phyloP scores from a whole-genome alignment of 805 yeast species.

The Starmerella riodocensis region DNA sequence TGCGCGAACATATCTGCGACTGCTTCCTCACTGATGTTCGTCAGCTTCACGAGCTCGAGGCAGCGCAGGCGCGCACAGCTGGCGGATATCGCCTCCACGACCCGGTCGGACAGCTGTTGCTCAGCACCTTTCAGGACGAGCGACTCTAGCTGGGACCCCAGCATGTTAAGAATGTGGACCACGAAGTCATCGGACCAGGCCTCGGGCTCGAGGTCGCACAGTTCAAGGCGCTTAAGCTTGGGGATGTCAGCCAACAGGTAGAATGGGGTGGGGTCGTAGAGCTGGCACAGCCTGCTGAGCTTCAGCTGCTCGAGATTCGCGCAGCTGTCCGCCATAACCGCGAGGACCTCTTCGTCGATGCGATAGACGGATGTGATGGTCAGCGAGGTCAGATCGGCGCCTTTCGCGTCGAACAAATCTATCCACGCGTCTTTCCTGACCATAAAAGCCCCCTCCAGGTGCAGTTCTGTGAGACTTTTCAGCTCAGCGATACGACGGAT shows the following conservation, averaged over 20 bases:
- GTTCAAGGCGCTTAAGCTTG: conserved; percentile 43
- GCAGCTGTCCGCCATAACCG: conserved; percentile 48
- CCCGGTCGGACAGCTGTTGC: conserved; percentile 36
- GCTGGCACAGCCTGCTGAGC: conserved; percentile 59
- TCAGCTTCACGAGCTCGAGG: conserved; percentile 46
- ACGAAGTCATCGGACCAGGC: conserved; percentile 58
- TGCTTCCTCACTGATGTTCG: conserved; percentile 58
- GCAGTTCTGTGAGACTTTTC: conserved; percentile 38
- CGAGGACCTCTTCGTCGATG: conserved; percentile 53
- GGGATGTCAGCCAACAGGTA: conserved; percentile 48
- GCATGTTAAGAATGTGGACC: conserved; percentile 37
- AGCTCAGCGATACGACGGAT: conserved; percentile 50
- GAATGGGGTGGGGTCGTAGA: conserved; percentile 44
- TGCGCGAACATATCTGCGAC: conserved; percentile 43
- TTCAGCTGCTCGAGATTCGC: conserved; percentile 41
- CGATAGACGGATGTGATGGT: conserved; percentile 74
- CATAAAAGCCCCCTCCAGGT: conserved; percentile 83
- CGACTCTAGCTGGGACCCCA: conserved; percentile 45
- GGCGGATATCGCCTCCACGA: conserved; percentile 45
- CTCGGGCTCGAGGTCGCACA: conserved; percentile 53
- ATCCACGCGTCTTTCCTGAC: conserved; percentile 70
- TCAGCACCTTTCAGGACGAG: conserved; percentile 63
- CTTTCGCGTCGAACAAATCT: conserved; percentile 48
- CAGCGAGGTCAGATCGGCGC: conserved; percentile 42
- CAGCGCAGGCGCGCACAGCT: conserved; percentile 35